Base-by-base conservation (phyloP, 495 filamentous ascomycete species). In the Podospora pseudocomata region DNA sequence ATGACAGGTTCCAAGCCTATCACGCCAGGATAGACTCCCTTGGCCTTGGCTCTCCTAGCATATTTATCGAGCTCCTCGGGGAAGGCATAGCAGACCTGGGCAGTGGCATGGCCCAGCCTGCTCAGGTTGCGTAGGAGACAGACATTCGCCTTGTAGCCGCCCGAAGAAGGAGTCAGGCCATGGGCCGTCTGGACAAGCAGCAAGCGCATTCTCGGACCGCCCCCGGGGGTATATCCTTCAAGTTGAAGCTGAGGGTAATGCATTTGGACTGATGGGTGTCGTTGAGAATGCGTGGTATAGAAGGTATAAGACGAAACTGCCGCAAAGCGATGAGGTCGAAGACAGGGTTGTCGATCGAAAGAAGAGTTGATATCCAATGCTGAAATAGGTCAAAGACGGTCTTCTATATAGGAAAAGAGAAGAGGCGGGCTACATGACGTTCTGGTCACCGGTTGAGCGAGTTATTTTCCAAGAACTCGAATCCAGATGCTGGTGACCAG, bases 141-240 rank as follows among this genome's bases (percentile, higher is more conserved):
- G 65, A 73, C 18, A 63, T 77, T 77, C 13, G 74, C 70, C 65
- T 76, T 76, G 71, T 72, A 77, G 11, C 75, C 75, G 49, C 75
- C 75, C 26, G 75, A 77, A 11, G 75, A 77, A 15, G 75, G 74
- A 11, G 69, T 67, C 54, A 77, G 64, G 27, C 75, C 75, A 55
- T 76, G 72, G 0, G 75, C 75, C 6, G 75, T 77, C 72, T 77
- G 75, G 4, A 76, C 73, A 11, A 77, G 70, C 53, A 77, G 68
- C 34, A 77, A 69, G 13, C 75, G 74, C 70, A 75, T 71, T 49
- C 39, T 49, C 2, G 39, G 39, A 11, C 39, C 39, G 39, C 7
- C 15, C 13, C 13, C 15, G 7, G 7, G 39, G 39, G 39, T 16
- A 1, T 23, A 23, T 23, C 23, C 23, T 23, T 23, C 23, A 23